Conservation (phyloP, 306 rosid species). For the Citrullus mucosospermus region DNA sequence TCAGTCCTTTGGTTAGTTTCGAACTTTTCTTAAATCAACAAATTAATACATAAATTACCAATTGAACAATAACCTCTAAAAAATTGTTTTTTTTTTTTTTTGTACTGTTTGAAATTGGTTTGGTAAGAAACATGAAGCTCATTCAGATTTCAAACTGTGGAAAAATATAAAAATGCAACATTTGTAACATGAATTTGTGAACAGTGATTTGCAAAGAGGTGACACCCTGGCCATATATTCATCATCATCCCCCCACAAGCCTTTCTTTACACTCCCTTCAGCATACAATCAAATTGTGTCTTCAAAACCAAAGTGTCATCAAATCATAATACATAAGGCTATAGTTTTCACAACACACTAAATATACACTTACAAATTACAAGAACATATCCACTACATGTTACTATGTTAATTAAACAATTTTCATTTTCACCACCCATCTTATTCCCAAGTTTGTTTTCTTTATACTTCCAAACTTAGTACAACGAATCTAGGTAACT, state of each 20-base stretch:
- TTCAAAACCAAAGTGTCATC: conserved; percentile 5
- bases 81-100: background rate
- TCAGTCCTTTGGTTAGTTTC: background rate
- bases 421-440: conserved; percentile 10
- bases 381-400: conserved; percentile 12
- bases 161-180: background rate
- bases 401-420: conserved; percentile 6
- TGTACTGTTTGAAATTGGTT: background rate
- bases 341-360: conserved; percentile 17
- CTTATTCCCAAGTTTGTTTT: conserved; percentile 14
- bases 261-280: conserved; percentile 11
- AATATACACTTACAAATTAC: conserved; percentile 29
- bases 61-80: background rate
- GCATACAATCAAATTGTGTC: background rate
- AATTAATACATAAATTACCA: background rate
- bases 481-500: conserved; percentile 43
- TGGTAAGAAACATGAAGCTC: background rate
- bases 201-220: background rate
- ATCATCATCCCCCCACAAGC: background rate
- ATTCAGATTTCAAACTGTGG: background rate
- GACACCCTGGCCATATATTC: conserved; percentile 3
- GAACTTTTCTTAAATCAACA: background rate
- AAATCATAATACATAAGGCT: conserved; percentile 9
- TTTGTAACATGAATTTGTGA: background rate
- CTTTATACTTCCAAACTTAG: conserved; percentile 10